phyloP scores from a whole-genome alignment of 1,139 yeast genomes.

The Geotrichum phurueaensis region DNA sequence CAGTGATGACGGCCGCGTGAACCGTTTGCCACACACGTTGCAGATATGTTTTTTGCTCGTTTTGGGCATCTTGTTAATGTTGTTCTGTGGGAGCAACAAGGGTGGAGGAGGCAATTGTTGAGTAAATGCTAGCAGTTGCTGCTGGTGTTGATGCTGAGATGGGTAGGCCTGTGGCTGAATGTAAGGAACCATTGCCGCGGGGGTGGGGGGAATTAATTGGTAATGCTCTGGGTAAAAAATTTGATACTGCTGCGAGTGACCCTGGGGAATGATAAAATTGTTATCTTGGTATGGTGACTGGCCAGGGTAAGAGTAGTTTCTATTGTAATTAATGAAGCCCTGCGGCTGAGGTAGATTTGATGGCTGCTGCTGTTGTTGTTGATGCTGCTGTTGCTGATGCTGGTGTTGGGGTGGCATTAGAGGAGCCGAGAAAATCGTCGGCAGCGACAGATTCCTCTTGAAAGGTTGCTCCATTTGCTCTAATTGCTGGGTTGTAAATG shows the following conservation, averaged over 20 bases:
- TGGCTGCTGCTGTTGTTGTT: not conserved
- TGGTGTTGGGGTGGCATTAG: not conserved
- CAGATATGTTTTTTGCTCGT: slow-evolving; percentile 42
- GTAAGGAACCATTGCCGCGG: not conserved
- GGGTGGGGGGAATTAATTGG: not conserved
- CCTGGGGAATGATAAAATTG: not conserved
- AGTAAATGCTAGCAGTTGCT: not conserved
- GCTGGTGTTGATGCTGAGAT: not conserved
- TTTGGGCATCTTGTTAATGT: not conserved
- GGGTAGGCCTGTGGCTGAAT: not conserved
- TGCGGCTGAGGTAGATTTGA: not conserved
- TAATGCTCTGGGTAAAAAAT: not conserved
- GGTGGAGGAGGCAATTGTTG: not conserved
- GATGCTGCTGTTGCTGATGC: not conserved
- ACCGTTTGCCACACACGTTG: slow-evolving; percentile 62
- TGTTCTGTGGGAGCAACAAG: not conserved
- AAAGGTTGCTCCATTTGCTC: slow-evolving; percentile 3
- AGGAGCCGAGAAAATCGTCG: not conserved
- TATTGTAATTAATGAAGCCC: not conserved
- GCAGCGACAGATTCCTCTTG: slow-evolving; percentile 7
- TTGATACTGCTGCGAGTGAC: not conserved
- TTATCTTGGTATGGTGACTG: not conserved
- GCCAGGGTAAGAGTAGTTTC: slow-evolving; percentile 1
- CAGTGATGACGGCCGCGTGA: slow-evolving; percentile 74
- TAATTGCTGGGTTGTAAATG: not conserved